These are phyloP conservation scores for Marasmius oreades DNA, from an alignment of 1,284 basidiomycete species.

Conservation along the genomic window DNA sequence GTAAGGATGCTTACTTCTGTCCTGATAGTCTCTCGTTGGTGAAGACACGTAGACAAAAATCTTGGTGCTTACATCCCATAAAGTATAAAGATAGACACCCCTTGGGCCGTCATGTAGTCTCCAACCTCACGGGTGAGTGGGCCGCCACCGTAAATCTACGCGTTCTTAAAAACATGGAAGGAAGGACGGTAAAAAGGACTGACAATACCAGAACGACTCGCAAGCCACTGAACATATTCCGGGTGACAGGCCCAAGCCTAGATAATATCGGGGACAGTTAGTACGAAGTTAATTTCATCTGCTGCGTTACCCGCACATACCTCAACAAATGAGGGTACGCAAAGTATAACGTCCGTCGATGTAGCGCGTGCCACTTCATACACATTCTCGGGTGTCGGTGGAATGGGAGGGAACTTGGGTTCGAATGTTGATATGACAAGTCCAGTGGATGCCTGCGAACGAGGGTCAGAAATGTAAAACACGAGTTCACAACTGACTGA, in stretches of 20 bases:
- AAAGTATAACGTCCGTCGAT: slow-evolving; percentile 14
- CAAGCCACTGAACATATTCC: slow-evolving; percentile 17
- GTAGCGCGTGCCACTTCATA: slow-evolving; percentile 14
- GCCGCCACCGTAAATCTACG: slow-evolving; percentile 27
- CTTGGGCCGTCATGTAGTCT: slow-evolving; percentile 19
- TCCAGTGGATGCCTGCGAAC: slow-evolving; percentile 22
- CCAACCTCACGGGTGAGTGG: slow-evolving; percentile 25
- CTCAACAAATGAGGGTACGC: slow-evolving; percentile 17
- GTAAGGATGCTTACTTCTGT: background rate
- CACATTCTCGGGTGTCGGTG: slow-evolving; percentile 15
- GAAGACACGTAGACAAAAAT: background rate
- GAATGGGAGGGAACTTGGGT: slow-evolving; percentile 7
- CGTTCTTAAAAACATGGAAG: too few species aligned
- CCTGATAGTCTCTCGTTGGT: background rate
- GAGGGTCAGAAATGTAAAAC: background rate
- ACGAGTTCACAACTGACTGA: slow-evolving; percentile 3
- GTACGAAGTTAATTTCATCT: too few species aligned
- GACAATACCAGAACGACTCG: slow-evolving; percentile 17
- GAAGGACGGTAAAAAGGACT: background rate
- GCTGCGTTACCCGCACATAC: too few species aligned
- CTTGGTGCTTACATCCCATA: slow-evolving; percentile 22
- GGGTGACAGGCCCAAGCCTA: slow-evolving; percentile 23
- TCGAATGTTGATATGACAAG: slow-evolving; percentile 16
- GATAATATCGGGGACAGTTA: too few species aligned
- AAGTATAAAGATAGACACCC: slow-evolving; percentile 19